A percentile compares a stretch with the other conserved stretches of the same genome.
phyloP scores from a whole-genome alignment of 257 asterid species.

The Gardenia jasminoides region DNA sequence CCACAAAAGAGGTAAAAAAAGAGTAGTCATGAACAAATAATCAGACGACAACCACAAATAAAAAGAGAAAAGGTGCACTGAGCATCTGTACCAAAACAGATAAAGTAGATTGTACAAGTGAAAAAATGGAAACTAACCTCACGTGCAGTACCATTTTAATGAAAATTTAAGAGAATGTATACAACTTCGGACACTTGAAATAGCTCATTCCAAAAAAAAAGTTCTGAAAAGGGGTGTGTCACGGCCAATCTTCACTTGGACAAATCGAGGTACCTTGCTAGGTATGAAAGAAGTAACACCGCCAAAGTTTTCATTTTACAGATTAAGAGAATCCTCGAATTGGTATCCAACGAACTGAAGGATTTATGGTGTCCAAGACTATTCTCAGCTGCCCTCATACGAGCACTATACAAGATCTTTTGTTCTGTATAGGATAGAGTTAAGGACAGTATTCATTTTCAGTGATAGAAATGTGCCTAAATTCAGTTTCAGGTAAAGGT shows the following conservation, averaged over 20 bases:
- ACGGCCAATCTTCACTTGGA: too few species aligned
- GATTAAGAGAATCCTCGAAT: neutral
- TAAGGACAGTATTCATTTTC: neutral
- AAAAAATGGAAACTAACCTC: too few species aligned
- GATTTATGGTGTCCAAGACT: neutral
- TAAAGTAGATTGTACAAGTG: neutral
- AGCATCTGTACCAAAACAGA: neutral
- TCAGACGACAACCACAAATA: neutral
- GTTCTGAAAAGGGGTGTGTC: neutral
- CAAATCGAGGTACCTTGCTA: too few species aligned
- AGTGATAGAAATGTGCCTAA: neutral
- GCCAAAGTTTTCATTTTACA: neutral
- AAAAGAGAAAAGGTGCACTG: neutral
- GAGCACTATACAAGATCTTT: neutral
- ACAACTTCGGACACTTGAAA: neutral
- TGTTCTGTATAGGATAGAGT: neutral
- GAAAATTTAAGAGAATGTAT: too few species aligned
- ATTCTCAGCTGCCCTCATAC: neutral
- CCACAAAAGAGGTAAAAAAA: neutral
- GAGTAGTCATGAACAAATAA: neutral
- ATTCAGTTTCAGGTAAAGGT: neutral
- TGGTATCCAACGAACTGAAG: neutral
- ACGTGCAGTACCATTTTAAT: neutral
- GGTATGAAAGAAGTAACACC: too few species aligned
- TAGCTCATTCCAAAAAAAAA: neutral